Evolutionary conservation across 1,284 basidiomycete species (phyloP), one percentile per base, ranked within the genome.

Genomic region (Leucoagaricus sp.): DNA sequence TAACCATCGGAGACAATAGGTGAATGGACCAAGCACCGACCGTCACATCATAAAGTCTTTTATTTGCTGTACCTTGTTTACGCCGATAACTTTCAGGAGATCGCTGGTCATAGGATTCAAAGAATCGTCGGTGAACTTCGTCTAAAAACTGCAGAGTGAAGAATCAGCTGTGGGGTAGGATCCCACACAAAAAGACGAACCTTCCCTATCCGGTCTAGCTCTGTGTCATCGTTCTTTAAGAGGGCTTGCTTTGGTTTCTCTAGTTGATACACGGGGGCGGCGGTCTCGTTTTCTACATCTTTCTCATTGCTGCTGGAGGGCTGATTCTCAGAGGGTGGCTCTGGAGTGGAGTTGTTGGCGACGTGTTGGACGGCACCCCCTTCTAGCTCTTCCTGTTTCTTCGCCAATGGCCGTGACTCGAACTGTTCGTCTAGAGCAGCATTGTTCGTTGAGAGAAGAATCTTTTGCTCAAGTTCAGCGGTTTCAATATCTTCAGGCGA

Each of bases 191-290:
- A 40, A 34, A 28, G 41, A 25, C 82, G 60, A 31, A 94, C 94
- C 67, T 79, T 80, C 57, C 83, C 80, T 10, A 98, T 78, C 17
- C 96, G 80, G 13, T 78, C 75, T 46, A 99, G 79, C 73, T 99
- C 96, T n/a, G 70, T 68, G 69, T 99, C 96, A 61, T 95, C 84
- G 59, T 95, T 91, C 69, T 89, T 94, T 52, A 98, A 75, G 26
- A 98, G 72, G 0, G 94, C 90, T 64, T 89, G 91, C 49, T 80
- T 81, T 17, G 72, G 71, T 33, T 59, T 58, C 38, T 61, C 58
- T 8, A 46, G 48, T 6, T 53, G 45, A 33, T 52, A 31, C 19
- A 45, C 41, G 34, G 41, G 38, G 17, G 44, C 23, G n/a, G 33
- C 13, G 21, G 23, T 31, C 31, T 33, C 36, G 15, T 52, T 26